Base-by-base conservation (phyloP, 176 grass and related monocot species). In the Eleusine coracana region DNA sequence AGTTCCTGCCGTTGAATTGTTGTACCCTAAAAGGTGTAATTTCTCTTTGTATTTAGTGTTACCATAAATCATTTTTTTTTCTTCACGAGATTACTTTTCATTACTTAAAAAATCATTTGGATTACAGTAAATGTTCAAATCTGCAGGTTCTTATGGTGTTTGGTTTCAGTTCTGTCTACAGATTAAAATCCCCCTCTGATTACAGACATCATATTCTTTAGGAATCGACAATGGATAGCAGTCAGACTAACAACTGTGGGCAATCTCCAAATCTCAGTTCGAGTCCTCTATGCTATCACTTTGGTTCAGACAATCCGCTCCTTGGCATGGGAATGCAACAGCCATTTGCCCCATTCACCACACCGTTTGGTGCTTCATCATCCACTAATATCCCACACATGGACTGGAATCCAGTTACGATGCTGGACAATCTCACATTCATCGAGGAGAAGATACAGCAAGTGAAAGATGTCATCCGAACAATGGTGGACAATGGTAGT, bases 371-470 rank as follows among this genome's bases (percentile, higher is more conserved):
- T 21, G 31, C 77, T 75, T 60, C 88, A 48, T n/a, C 73, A 13
- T 77, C 85, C 66, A 25, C 80, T 12, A 82, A 60, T 65, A 89
- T 69, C 67, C 84, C 76, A 10, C 80, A 82, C 39, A 84, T 80
- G 78, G 84, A 88, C 13, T 97, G 88, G 94, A 90, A 93, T 77
- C 91, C 91, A 7, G 55, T 73, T 10, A 78, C 29, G 4, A 89
- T 97, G 83, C 87, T 97, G 10, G 83, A 71, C 54, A 97, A 90
- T 59, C 91, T 97, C 78, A 80, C 71, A 36, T 88, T 97, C 65
- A 83, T 97, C 1, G 89, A 91, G 79, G 91, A 91, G 42, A 97
- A 93, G 88, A 89, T 93, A 72, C 74, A 78, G 11, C 94, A 97
- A 81, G 78, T 85, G 37, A 92, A 97, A 58, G 82, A 86, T 41